These are phyloP conservation scores for Huntiella moniliformis DNA, from an alignment of 2,329 filamentous ascomycete genomes.

Conservation along the genomic window DNA sequence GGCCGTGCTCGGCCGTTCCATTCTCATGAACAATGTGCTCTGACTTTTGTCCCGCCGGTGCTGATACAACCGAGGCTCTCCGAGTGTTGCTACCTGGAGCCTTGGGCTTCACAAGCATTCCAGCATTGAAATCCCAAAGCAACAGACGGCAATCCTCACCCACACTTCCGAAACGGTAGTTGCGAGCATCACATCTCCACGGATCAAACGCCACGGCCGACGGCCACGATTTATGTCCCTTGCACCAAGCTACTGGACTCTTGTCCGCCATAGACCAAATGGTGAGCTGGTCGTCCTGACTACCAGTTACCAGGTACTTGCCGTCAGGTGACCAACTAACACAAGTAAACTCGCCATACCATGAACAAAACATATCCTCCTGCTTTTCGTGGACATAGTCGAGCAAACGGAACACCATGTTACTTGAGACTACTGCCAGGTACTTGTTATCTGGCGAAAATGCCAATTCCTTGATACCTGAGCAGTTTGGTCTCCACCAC, in stretches of 20 bases:
- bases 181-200: conserved; percentile 89
- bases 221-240: conserved; percentile 92
- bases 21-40: conserved; percentile 9
- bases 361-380: conserved; percentile 72
- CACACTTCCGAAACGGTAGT: conserved; percentile 89
- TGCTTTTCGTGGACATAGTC: conserved; percentile 82
- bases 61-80: conserved; percentile 32
- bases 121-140: conserved; percentile 93
- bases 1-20: conserved; percentile 10
- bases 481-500: conserved; percentile 80
- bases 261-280: conserved; percentile 85
- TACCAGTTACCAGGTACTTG: conserved; percentile 85
- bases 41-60: conserved; percentile 22
- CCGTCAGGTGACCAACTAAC: conserved; percentile 97
- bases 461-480: conserved; percentile 74
- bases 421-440: conserved; percentile 77
- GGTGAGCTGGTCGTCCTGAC: conserved; percentile 87
- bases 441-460: conserved; percentile 83
- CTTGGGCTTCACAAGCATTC: conserved; percentile 86
- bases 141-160: conserved; percentile 82
- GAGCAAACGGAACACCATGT: conserved; percentile 74
- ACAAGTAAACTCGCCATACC: conserved; percentile 83
- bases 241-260: conserved; percentile 73
- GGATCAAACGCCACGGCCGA: conserved; percentile 86
- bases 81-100: conserved; percentile 31